These are phyloP conservation scores for Harringtonia lauricola DNA, from an alignment of 2,329 filamentous ascomycete species.

Conservation along the genomic window DNA sequence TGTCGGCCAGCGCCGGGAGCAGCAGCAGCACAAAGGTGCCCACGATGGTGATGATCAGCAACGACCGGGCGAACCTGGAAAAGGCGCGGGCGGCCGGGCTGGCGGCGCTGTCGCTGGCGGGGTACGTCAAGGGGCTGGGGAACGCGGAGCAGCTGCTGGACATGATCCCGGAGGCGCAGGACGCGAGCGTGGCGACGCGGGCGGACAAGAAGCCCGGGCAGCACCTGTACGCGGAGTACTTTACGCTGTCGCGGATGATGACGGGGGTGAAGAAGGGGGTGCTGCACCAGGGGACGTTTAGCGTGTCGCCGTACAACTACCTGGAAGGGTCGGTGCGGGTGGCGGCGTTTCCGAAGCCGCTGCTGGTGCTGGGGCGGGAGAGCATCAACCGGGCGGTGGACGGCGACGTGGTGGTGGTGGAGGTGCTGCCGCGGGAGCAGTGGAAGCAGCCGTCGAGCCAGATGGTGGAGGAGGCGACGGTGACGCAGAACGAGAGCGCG, in stretches of 20 bases:
- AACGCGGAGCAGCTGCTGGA: constrained; percentile 82
- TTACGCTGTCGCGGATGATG: constrained; percentile 82
- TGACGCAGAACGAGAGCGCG: constrained; percentile 89
- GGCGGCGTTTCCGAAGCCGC: constrained; percentile 76
- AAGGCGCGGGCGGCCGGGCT: constrained; percentile 71
- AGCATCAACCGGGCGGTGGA: constrained; percentile 93
- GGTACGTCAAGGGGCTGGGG: constrained; percentile 72
- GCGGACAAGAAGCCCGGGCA: constrained; percentile 38
- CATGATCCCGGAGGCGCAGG: constrained; percentile 78
- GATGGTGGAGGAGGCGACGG: constrained; percentile 84
- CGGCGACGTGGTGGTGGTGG: constrained; percentile 85
- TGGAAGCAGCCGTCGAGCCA: constrained; percentile 96
- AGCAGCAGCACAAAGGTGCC: constrained; percentile 44
- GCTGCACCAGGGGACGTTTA: constrained; percentile 90
- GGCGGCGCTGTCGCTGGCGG: constrained; percentile 53
- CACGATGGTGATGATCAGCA: constrained; percentile 82
- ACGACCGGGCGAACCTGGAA: constrained; percentile 76
- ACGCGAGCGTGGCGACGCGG: constrained; percentile 46
- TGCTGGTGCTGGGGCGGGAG: constrained; percentile 82
- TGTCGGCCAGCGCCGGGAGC: constrained; percentile 46
- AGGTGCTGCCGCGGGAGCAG: constrained; percentile 85
- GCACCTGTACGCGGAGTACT: constrained; percentile 82
- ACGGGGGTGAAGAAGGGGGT: constrained; percentile 83
- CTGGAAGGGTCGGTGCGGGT: constrained; percentile 88
- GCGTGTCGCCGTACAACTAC: constrained; percentile 96